phyloP scores from a whole-genome alignment of 1,284 basidiomycete species.

The Flammula alnicola region DNA sequence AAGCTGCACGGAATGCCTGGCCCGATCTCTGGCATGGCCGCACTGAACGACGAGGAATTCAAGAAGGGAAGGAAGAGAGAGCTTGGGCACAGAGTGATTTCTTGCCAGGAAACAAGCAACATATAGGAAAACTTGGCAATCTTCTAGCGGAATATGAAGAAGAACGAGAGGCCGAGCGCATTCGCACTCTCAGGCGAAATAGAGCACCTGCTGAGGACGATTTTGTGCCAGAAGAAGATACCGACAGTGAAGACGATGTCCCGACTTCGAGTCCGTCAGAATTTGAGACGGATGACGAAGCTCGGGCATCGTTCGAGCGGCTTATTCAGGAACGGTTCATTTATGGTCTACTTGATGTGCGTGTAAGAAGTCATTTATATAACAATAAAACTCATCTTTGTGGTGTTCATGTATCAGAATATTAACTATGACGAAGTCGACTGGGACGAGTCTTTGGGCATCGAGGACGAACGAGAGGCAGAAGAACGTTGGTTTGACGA shows the following conservation, averaged over 20 bases:
- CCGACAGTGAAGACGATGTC: conserved; percentile 54
- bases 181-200: conserved; percentile 51
- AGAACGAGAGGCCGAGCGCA: conserved; percentile 68
- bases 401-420: conserved; percentile 51
- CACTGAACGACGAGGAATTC: conserved; percentile 44
- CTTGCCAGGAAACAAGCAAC: conserved; percentile 57
- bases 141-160: conserved; percentile 75
- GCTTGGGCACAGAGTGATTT: conserved; percentile 70
- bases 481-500: conserved; percentile 81
- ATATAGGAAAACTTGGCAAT: conserved; percentile 70
- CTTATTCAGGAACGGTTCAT: conserved; percentile 71
- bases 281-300: conserved; percentile 52
- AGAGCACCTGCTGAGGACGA: conserved; percentile 40
- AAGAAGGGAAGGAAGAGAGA: conserved; percentile 67
- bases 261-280: conserved; percentile 28
- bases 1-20: conserved; percentile 59
- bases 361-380: conserved; percentile 31
- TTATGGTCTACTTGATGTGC: conserved; percentile 74
- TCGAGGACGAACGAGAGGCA: conserved; percentile 60
- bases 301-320: conserved; percentile 56
- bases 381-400: too few relatives aligned
- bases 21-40: conserved; percentile 67
- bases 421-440: conserved; percentile 75
- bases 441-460: conserved; percentile 76
- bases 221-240: conserved; percentile 69